Base-by-base conservation (phyloP, 2,329 filamentous ascomycete species). In the Paecilomyces fulvus region DNA sequence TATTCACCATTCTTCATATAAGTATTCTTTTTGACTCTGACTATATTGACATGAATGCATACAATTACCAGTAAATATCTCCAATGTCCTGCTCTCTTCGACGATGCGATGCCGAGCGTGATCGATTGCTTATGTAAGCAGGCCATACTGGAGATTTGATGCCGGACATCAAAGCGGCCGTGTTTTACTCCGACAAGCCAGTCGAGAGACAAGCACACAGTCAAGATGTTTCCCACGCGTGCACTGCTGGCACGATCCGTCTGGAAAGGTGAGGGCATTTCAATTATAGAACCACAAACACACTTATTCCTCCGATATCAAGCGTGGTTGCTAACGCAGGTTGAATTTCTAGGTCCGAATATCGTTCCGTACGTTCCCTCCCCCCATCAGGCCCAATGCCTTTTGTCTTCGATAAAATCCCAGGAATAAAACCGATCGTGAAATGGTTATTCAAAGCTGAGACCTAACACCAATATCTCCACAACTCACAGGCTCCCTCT, bases 191-290 rank as follows among this genome's bases (percentile, higher is more conserved):
- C n/a, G 48, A 28, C 48, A 49, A 49, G 48, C 48, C 14, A 23
- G 48, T 49, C 48, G 21, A 49, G 48, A 23, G 21, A 28, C 20
- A 7, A 25, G 12, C 23, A 51, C 6, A 51, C 56, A 56, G 56
- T 57, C 60, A 76, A 68, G 64, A 91, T 91, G 88, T 80, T 85
- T 71, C 81, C 85, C 60, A 89, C 88, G 64, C 79, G 84, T 67
- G 79, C 78, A 66, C 80, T 89, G 17, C 70, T 88, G 37, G 85
- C 85, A 76, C 86, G 90, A 65, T 94, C 90, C 52, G 86, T 92
- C 67, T 95, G 90, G 90, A 95, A 95, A 81, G 90, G 90, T 91
- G 74, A 63, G 75, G 58, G 11, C 28, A 23, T 43, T 43, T 43
- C 5, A 9, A n/a, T 17, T 43, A n/a, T 7, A 43, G n/a, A n/a